phyloP scores from a whole-genome alignment of 1,284 basidiomycete genomes.

The Ustilago loliicola region DNA sequence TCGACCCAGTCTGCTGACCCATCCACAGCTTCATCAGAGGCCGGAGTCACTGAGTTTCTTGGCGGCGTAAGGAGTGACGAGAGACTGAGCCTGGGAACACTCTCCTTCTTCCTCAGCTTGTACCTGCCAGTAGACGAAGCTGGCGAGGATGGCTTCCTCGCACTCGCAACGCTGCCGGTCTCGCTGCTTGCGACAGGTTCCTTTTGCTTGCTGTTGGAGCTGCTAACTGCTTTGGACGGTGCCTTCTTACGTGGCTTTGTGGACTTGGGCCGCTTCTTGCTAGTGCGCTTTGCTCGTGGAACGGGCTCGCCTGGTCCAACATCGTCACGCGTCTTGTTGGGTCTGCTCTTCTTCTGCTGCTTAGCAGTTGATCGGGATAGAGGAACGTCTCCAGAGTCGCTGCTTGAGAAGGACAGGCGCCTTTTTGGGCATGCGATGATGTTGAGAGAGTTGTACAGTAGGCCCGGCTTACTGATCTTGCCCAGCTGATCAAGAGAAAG shows the following conservation, averaged over 20 bases:
- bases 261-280: neutral
- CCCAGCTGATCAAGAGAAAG: neutral
- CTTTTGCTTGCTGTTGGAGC: neutral
- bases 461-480: neutral
- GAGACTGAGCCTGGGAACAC: constrained; percentile 21
- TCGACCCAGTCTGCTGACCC: constrained; percentile 11
- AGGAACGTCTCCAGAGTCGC: neutral
- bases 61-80: constrained; percentile 20
- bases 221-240: neutral
- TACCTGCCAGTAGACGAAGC: constrained; percentile 30
- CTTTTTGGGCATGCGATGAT: neutral
- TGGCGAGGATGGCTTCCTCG: constrained; percentile 13
- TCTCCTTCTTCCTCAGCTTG: constrained; percentile 27
- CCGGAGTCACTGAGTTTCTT: neutral
- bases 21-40: constrained; percentile 9
- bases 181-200: constrained; percentile 8
- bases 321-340: neutral
- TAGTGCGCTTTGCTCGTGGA: neutral
- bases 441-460: neutral
- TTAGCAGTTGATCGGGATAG: neutral
- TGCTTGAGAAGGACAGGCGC: neutral
- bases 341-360: neutral
- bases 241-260: constrained; percentile 3
- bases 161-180: neutral
- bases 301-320: neutral